Conservation (phyloP, 495 filamentous ascomycete genomes). For the Friedmanniomyces simplex region DNA sequence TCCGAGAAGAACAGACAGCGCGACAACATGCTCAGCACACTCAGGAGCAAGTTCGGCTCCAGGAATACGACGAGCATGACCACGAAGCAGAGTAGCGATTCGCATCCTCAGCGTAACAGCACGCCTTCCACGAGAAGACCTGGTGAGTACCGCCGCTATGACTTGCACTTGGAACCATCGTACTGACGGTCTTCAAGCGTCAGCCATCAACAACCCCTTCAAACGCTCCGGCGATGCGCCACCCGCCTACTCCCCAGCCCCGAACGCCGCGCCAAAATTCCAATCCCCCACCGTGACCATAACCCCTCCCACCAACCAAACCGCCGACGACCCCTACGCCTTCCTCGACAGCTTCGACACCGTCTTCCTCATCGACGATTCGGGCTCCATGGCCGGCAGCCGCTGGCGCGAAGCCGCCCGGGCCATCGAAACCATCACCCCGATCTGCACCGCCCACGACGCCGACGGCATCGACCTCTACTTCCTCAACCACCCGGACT, state of each 20-base stretch:
- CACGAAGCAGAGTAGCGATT: neutral
- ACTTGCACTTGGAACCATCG: neutral
- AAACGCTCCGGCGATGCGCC: constrained; percentile 32
- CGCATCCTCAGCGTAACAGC: neutral
- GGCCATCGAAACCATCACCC: constrained; percentile 67
- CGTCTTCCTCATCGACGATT: constrained; percentile 89
- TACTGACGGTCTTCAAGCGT: neutral
- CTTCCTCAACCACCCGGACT: constrained; percentile 65
- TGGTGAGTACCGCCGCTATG: constrained; percentile 15
- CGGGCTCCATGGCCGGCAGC: constrained; percentile 68
- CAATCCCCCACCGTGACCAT: constrained; percentile 8
- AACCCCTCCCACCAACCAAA: constrained; percentile 8
- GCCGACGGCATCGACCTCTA: constrained; percentile 86
- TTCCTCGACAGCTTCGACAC: constrained; percentile 87
- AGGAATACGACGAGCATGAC: neutral
- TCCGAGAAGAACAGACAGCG: neutral
- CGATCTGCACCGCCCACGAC: constrained; percentile 76
- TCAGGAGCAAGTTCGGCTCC: constrained; percentile 5
- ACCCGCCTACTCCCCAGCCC: constrained; percentile 36
- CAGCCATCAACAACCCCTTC: neutral
- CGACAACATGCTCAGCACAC: neutral
- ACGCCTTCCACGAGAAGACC: constrained; percentile 27
- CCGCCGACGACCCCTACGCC: constrained; percentile 57
- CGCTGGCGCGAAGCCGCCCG: constrained; percentile 66
- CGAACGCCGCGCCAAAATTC: constrained; percentile 13